Base-by-base conservation (phyloP, 805 yeast species). In the Saccharomyces mikatae region DNA sequence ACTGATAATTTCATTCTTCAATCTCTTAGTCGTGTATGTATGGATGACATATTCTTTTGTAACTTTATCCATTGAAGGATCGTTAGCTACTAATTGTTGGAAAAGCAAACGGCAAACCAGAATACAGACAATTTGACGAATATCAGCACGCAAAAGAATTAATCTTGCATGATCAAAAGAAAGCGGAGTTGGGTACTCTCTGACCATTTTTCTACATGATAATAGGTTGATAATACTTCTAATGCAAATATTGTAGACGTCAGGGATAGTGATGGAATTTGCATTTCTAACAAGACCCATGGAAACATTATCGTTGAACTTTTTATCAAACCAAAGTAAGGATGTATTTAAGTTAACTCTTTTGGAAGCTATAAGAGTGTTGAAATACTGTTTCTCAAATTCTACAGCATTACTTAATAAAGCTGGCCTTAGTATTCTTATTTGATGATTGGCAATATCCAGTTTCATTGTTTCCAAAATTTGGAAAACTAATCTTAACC, bases 381-480 rank as follows among this genome's bases (percentile, higher is more conserved):
- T 70, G 67, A 86, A 88, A 71, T 89, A 89, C 68, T 88, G 96
- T 62, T 83, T 83, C 72, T 91, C 98, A 64, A 91, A 88, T 56
- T 87, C 91, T 11, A 87, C 86, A 1, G 96, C 94, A 36, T 94
- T 87, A 62, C 89, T 90, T 55, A 89, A 81, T 49, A 92, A 75
- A 1, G 86, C 85, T 1, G 96, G 96, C 63, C 97, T 78, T 52
- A 90, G 74, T 22, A 89, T 82, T 60, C 96, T 78, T 53, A 92
- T 88, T 71, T 91, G 97, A 67, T 91, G 96, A 71, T 91, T 91
- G 14, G 97, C 96, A 54, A 90, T 94, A 65, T 92, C 97, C 58
- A 91, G 76, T 69, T 91, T 92, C 96, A 91, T 90, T 10, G 96
- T 92, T 69, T 91, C 97, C 58, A 92, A 75, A 55, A 92, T 86